Percentiles rank a stretch among this genome's conserved stretches.
These are phyloP conservation scores for Neurospora sublineolata DNA, from an alignment of 495 filamentous ascomycete species.

Conservation along the genomic window DNA sequence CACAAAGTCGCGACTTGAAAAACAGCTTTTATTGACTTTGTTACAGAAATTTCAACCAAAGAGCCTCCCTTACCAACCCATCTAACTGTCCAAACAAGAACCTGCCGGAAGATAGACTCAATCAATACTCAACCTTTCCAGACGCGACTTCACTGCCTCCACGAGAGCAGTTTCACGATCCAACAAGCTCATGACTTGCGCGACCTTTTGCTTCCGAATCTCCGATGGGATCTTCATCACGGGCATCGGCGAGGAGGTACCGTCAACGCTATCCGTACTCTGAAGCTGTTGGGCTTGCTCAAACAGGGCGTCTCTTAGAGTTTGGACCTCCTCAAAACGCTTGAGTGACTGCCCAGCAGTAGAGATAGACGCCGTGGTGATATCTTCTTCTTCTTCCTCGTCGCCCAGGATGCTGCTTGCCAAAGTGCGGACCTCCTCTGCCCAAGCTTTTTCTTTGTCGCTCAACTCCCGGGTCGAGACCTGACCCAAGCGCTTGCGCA, in stretches of 20 bases:
- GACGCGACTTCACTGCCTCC: constrained; percentile 30
- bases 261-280: constrained; percentile 17
- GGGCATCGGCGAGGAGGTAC: constrained; percentile 14
- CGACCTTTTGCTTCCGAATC: constrained; percentile 54
- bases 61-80: not conserved
- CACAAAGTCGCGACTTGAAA: not conserved
- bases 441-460: constrained; percentile 60
- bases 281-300: constrained; percentile 33
- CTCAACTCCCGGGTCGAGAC: constrained; percentile 53
- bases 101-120: constrained; percentile 1
- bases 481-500: constrained; percentile 48
- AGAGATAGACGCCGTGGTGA: constrained; percentile 5
- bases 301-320: constrained; percentile 40
- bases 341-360: constrained; percentile 29
- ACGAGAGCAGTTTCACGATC: constrained; percentile 54
- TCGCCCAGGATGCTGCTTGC: constrained; percentile 31
- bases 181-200: constrained; percentile 57
- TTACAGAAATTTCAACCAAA: not conserved
- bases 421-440: constrained; percentile 49
- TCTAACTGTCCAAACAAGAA: not conserved
- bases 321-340: constrained; percentile 37
- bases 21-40: not conserved
- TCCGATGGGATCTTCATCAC: constrained; percentile 50
- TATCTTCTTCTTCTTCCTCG: constrained; percentile 2
- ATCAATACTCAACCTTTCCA: constrained; percentile 22